Conservation (phyloP, 2,329 filamentous ascomycete genomes). For the Amauroascus niger region DNA sequence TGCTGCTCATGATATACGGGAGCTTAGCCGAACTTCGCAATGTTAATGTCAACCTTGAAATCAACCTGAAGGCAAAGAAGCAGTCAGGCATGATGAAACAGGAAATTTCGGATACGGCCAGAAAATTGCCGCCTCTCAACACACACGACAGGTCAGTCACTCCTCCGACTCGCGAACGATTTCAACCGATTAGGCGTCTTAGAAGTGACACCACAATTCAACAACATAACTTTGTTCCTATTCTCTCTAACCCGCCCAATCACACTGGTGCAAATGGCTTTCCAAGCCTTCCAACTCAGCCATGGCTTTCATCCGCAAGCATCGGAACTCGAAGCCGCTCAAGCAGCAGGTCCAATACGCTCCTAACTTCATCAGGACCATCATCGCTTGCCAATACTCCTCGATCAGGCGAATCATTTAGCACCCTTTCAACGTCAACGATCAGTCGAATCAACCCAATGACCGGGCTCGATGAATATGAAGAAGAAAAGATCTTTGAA, state of each 20-base stretch:
- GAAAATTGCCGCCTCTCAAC: conserved; percentile 21
- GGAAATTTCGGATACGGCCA: conserved; percentile 22
- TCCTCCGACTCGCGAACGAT: conserved; percentile 39
- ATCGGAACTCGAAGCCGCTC: conserved; percentile 35
- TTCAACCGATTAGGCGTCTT: conserved; percentile 35
- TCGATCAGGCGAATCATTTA: conserved; percentile 72
- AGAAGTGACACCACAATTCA: conserved; percentile 45
- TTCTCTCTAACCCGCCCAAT: conserved; percentile 25
- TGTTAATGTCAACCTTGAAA: conserved; percentile 45
- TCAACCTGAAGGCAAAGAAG: conserved; percentile 29
- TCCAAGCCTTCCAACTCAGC: conserved; percentile 19
- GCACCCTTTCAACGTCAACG: conserved; percentile 37
- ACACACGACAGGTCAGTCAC: conserved; percentile 29
- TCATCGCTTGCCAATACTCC: conserved; percentile 55
- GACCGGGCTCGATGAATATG: conserved; percentile 55
- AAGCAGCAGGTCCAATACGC: conserved; percentile 46
- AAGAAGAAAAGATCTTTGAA: conserved; percentile 75
- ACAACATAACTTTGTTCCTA: conserved; percentile 32
- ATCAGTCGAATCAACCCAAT: conserved; percentile 45
- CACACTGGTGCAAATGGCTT: conserved; percentile 25
- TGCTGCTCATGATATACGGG: conserved; percentile 51
- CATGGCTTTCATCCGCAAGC: conserved; percentile 24
- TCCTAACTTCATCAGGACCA: conserved; percentile 41
- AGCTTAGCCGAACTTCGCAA: conserved; percentile 52
- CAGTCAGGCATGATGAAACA: conserved; percentile 21